Evolutionary conservation across 352 stramenopile genomes (phyloP), one percentile per base, ranked within the genome.

Genomic region (Thalassiosira mediterranea): DNA sequence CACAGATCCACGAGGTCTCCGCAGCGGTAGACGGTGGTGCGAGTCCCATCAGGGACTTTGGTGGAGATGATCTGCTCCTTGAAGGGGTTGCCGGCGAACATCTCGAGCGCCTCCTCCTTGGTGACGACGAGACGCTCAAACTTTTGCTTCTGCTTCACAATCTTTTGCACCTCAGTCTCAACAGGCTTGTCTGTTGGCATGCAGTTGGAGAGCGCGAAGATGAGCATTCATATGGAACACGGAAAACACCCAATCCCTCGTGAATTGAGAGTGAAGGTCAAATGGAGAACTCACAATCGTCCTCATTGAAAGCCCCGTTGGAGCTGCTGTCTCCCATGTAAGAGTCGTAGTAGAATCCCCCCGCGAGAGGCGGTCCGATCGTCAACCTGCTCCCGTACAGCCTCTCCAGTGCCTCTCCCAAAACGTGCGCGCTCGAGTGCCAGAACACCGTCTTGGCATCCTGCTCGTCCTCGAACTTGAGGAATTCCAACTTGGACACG

Each of bases 301-400:
- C 87, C 54, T 93, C 88, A 46, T 81, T 89, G 15, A 94, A 82
- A 4, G 82, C 72, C 56, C 88, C 83, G 31, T 84, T 85, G 8
- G 51, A 19, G 78, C 73, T 94, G 73, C 25, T 84, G 23, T 73
- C 70, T 61, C 97, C 97, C 95, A 99, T 98, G 90, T 98, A 99
- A 69, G 94, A 97, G 92, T 99, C 97, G 81, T 99, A 99, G 86
- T 99, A 99, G 77, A 99, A 99, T 17, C 97, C 97, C 54, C 95
- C 94, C 40, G 97, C 93, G n/a, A 99, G 87, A 32, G 94, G 95
- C 21, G 97, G 97, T 10, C 97, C 97, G 79, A 99, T 98, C 3
- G 96, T 99, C 37, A 99, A 89, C 70, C 98, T 95, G 52, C 84
- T 93, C 46, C 97, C 97, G 85, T 98, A 99, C 54, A 98, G 85